Evolutionary conservation across 2,329 filamentous ascomycete species (phyloP).

Genomic region (Cadophora gregata): DNA sequence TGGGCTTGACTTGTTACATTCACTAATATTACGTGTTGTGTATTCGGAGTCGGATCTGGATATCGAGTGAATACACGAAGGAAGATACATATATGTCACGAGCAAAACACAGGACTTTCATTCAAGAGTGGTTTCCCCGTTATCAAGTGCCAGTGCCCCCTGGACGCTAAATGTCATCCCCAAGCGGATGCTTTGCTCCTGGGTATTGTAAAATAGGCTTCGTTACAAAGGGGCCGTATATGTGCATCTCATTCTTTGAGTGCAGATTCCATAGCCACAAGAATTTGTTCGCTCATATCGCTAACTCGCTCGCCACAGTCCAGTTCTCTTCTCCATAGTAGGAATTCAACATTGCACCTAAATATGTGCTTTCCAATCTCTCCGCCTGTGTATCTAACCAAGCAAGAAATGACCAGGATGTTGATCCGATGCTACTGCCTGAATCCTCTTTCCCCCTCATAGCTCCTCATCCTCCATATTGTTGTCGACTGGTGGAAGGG

Average conservation of each 20-base stretch:
- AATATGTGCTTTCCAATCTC: constrained; percentile 19
- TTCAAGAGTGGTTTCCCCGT: constrained; percentile 6
- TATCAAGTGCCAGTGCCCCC: constrained; percentile 2
- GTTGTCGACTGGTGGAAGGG: constrained; percentile 26
- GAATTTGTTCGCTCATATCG: constrained; percentile 1
- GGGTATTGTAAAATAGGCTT: constrained; percentile 10
- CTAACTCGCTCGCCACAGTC: neutral
- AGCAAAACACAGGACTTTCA: neutral
- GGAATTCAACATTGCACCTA: constrained; percentile 15
- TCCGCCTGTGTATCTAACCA: constrained; percentile 14
- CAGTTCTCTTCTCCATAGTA: neutral
- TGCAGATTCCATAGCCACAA: constrained; percentile 13
- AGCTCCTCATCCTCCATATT: constrained; percentile 41
- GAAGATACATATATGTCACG: neutral
- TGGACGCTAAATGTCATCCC: constrained; percentile 5
- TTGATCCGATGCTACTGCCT: neutral
- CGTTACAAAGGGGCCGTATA: constrained; percentile 12
- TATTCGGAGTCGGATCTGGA: neutral
- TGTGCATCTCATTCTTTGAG: constrained; percentile 5
- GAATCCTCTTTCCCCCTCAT: constrained; percentile 28
- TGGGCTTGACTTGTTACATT: neutral
- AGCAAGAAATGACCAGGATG: constrained; percentile 15
- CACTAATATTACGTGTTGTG: neutral
- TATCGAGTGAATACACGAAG: neutral
- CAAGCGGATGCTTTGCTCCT: constrained; percentile 2